A percentile compares a stretch with the other conserved stretches of the same genome.
Conservation (phyloP, 2,329 filamentous ascomycete species). For the Colletotrichum plurivorum region DNA sequence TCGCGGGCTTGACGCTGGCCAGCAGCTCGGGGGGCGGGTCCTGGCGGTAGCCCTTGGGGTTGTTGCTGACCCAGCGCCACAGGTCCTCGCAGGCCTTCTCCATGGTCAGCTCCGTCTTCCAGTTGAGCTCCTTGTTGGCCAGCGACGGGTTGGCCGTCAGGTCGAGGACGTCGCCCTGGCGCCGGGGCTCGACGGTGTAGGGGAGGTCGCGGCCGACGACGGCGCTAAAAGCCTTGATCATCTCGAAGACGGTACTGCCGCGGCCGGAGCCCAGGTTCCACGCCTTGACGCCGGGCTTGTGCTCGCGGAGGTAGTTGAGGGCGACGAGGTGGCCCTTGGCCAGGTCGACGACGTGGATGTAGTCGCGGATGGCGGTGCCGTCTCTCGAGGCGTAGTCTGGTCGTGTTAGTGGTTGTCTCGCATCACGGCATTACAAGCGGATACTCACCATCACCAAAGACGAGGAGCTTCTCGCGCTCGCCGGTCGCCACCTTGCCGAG, state of each 20-base stretch:
- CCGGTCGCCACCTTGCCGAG: slow-evolving; percentile 97
- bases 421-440: too few relatives aligned
- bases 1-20: slow-evolving; percentile 67
- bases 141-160: slow-evolving; percentile 91
- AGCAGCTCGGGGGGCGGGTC: slow-evolving; percentile 88
- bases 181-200: slow-evolving; percentile 87
- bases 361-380: slow-evolving; percentile 95
- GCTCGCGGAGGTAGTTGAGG: slow-evolving; percentile 87
- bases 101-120: slow-evolving; percentile 92
- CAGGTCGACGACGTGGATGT: slow-evolving; percentile 96
- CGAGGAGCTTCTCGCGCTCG: slow-evolving; percentile 91
- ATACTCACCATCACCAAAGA: slow-evolving; percentile 88
- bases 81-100: slow-evolving; percentile 95
- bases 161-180: slow-evolving; percentile 92
- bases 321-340: slow-evolving; percentile 89
- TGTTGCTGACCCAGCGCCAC: slow-evolving; percentile 98
- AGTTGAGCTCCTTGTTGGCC: slow-evolving; percentile 89
- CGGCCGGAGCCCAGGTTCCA: slow-evolving; percentile 98
- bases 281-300: slow-evolving; percentile 90
- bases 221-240: slow-evolving; percentile 92
- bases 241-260: slow-evolving; percentile 96
- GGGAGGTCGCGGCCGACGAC: slow-evolving; percentile 88
- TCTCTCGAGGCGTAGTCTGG: slow-evolving; percentile 91
- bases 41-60: slow-evolving; percentile 94
- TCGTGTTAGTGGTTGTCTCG: slow-evolving; percentile 39